A percentile compares a stretch with the other conserved stretches of the same genome.
Evolutionary conservation across 352 stramenopile species (phyloP).

Genomic region (Phytophthora cactorum): DNA sequence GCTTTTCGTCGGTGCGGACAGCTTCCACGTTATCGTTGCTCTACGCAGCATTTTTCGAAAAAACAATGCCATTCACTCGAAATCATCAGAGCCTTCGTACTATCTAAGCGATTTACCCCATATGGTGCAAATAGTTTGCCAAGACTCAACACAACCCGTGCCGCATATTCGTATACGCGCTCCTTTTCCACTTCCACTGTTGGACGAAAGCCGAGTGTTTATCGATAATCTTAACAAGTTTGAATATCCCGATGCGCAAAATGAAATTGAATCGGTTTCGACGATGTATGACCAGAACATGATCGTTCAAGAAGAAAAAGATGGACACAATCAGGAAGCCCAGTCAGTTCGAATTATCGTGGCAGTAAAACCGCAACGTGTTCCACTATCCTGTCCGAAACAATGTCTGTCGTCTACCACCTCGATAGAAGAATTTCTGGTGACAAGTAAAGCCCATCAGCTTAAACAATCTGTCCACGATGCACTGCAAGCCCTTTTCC

Average conservation of each 20-base stretch:
- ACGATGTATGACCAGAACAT: not conserved
- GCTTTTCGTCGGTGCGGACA: not conserved
- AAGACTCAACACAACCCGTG: not conserved
- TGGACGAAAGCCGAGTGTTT: not conserved
- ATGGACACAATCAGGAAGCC: not conserved
- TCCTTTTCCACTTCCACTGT: not conserved
- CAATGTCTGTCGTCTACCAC: too few relatives aligned
- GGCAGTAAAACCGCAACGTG: not conserved
- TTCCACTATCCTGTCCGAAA: not conserved
- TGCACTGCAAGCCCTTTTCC: not conserved
- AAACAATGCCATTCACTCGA: not conserved
- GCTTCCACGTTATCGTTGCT: not conserved
- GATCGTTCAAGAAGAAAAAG: not conserved
- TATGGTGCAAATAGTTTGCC: not conserved
- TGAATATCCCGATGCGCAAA: not conserved
- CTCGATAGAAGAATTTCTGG: not conserved
- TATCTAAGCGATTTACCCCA: not conserved
- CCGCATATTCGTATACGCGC: not conserved
- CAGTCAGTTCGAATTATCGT: not conserved
- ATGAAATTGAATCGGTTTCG: too few relatives aligned
- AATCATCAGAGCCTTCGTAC: not conserved
- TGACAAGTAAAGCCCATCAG: not conserved
- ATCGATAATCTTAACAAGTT: not conserved
- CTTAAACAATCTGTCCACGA: not conserved
- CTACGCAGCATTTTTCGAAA: not conserved